Evolutionary conservation across 192 early-diverging fungal genomes (phyloP).

Genomic region (Coemansia sp.): DNA sequence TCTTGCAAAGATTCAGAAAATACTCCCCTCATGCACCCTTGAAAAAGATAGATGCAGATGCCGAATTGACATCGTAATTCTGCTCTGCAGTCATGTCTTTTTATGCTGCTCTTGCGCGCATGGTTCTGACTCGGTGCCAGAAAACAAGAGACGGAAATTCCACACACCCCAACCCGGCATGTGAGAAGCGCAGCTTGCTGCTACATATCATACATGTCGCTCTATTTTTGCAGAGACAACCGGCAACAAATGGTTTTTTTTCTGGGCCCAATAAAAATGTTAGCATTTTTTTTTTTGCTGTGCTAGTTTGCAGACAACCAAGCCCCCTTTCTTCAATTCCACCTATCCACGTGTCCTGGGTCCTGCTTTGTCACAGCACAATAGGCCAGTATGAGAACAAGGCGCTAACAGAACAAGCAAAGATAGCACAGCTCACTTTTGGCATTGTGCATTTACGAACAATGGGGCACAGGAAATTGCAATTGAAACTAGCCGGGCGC

Average conservation of each 20-base stretch:
- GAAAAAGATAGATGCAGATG: neutral
- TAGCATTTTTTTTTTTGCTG: neutral
- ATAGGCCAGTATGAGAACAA: constrained; percentile 1
- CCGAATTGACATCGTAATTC: neutral
- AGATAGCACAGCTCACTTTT: constrained; percentile 4
- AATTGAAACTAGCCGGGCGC: constrained; percentile 2
- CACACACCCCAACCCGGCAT: neutral
- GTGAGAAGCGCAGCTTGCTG: neutral
- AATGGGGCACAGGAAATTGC: constrained; percentile 3
- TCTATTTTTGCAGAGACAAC: neutral
- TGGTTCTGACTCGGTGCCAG: neutral
- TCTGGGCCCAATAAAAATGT: neutral
- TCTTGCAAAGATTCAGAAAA: neutral
- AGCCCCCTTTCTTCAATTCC: neutral
- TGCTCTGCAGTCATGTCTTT: constrained; percentile 3
- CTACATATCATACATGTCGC: neutral
- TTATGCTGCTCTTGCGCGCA: neutral
- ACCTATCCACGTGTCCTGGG: constrained; percentile 1
- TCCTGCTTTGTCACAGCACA: constrained; percentile 2
- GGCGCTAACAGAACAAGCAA: neutral
- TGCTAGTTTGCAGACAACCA: neutral
- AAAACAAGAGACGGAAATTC: neutral
- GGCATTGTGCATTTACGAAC: constrained; percentile 17
- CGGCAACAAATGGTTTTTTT: neutral
- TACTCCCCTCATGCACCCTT: neutral